A percentile compares a stretch with the other conserved stretches of the same genome.
Conservation (phyloP, 768 basidiomycete species). For the Lentinus tigrinus region DNA sequence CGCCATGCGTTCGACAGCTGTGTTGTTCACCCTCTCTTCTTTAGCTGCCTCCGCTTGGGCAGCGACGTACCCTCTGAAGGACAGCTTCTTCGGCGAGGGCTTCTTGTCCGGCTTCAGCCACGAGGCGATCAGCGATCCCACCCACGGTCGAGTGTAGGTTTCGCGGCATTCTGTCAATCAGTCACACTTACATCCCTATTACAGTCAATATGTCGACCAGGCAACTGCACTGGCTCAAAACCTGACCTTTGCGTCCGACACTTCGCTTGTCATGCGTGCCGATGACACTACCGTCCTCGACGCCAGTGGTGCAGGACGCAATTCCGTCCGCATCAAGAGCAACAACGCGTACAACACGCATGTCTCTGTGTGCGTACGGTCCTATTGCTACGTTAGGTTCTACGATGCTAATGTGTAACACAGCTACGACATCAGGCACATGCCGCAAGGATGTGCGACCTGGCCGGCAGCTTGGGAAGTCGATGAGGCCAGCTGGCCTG, state of each 20-base stretch:
- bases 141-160: conserved; percentile 65
- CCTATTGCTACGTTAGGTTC: conserved; percentile 24
- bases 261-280: conserved; percentile 55
- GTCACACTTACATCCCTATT: not conserved
- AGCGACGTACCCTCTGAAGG: conserved; percentile 22
- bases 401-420: not conserved
- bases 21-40: conserved; percentile 16
- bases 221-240: conserved; percentile 52
- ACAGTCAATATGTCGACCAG: conserved; percentile 45
- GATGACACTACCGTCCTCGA: conserved; percentile 48
- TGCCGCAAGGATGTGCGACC: conserved; percentile 50
- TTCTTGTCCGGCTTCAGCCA: conserved; percentile 52
- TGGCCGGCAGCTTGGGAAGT: conserved; percentile 65
- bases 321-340: conserved; percentile 56
- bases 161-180: not conserved
- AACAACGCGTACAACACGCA: conserved; percentile 51
- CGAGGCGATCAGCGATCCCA: conserved; percentile 56
- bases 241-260: conserved; percentile 53
- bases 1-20: conserved; percentile 19
- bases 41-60: conserved; percentile 20
- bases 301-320: conserved; percentile 51
- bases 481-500: conserved; percentile 48
- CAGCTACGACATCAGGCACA: conserved; percentile 50
- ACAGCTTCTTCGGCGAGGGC: conserved; percentile 22
- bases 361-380: conserved; percentile 29